Evolutionary conservation across 192 early-diverging fungal genomes (phyloP).

Genomic region (Rhizophlyctis rosea): DNA sequence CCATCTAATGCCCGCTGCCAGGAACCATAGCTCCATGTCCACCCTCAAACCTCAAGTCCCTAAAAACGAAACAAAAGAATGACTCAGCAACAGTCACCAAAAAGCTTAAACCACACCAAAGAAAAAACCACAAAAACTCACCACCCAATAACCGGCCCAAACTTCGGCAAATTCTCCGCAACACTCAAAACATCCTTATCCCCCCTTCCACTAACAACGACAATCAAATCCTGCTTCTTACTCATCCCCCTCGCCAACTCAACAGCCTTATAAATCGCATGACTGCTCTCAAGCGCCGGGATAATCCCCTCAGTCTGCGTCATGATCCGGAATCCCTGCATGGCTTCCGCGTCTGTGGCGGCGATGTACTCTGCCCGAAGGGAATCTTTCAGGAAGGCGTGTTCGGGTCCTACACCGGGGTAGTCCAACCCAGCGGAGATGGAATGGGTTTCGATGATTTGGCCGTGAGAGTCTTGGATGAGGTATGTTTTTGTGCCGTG

Average conservation of each 20-base stretch:
- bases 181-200: constrained; percentile 98
- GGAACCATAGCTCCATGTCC: too few species aligned
- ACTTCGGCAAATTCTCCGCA: constrained; percentile 80
- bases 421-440: constrained; percentile 97
- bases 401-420: constrained; percentile 97
- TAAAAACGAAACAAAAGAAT: too few species aligned
- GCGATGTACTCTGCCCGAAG: constrained; percentile 76
- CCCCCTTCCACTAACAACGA: constrained; percentile 90
- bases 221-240: constrained; percentile 75
- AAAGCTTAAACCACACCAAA: background rate
- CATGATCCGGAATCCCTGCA: constrained; percentile 71
- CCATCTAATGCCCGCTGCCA: too few species aligned
- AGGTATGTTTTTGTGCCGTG: constrained; percentile 96
- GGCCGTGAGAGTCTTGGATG: constrained; percentile 93
- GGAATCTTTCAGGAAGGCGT: constrained; percentile 84
- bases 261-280: constrained; percentile 81
- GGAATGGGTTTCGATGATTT: constrained; percentile 93
- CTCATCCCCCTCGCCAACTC: constrained; percentile 72
- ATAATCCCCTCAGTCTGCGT: constrained; percentile 74
- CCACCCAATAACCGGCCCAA: constrained; percentile 94
- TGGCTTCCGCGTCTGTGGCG: constrained; percentile 78
- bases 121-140: too few species aligned
- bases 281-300: constrained; percentile 93
- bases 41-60: too few species aligned
- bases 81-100: too few species aligned